phyloP scores from a whole-genome alignment of 257 asterid genomes.

The Capsicum pubescens region DNA sequence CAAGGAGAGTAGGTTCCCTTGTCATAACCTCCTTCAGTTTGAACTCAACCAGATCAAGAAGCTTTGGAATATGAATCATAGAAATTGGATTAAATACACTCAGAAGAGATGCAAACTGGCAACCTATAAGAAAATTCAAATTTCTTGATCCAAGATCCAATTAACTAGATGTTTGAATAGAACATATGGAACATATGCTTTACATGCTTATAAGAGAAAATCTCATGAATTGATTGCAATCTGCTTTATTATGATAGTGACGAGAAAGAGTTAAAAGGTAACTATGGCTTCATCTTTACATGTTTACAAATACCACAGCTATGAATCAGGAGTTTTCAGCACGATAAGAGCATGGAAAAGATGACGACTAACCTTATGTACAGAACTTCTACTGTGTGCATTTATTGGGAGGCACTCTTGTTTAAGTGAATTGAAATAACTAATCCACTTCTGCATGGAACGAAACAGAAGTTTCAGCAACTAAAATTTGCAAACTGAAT shows the following conservation, averaged over 20 bases:
- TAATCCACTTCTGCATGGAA: constrained; percentile 74
- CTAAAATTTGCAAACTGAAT: not conserved
- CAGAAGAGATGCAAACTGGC: not conserved
- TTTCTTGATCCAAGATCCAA: constrained; percentile 9
- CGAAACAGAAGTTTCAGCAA: constrained; percentile 13
- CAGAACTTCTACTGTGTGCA: constrained; percentile 90
- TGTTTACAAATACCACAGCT: not conserved
- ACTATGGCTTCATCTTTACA: not conserved
- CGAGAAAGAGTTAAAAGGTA: not conserved
- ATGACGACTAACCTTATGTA: constrained; percentile 68
- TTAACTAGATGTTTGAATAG: not conserved
- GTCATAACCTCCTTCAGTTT: constrained; percentile 79
- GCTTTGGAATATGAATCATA: constrained; percentile 51
- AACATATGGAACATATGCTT: not conserved
- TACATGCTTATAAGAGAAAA: not conserved
- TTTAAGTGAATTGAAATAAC: constrained; percentile 63
- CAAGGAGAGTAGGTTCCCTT: constrained; percentile 92
- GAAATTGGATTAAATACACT: constrained; percentile 31
- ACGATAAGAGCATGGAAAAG: not conserved
- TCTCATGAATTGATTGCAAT: not conserved
- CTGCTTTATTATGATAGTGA: not conserved
- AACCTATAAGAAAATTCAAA: constrained; percentile 3
- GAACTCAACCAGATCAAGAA: constrained; percentile 91
- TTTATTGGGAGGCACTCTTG: constrained; percentile 88
- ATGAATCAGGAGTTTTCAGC: not conserved